phyloP scores from a whole-genome alignment of 2,329 filamentous ascomycete genomes.

The Dactylonectria estremocensis region DNA sequence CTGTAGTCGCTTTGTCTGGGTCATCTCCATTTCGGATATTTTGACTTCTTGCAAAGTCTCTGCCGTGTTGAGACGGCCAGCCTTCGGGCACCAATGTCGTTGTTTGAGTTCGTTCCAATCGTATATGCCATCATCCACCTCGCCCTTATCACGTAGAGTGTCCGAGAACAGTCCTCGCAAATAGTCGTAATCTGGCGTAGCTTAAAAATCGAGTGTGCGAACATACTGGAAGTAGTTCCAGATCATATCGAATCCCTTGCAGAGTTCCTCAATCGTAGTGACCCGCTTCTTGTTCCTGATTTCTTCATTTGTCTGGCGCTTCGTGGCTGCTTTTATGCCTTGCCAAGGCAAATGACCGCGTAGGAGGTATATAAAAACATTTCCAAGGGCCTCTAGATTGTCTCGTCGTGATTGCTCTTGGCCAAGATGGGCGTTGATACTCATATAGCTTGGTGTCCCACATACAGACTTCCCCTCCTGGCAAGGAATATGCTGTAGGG shows the following conservation, averaged over 20 bases:
- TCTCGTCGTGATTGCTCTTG: constrained; percentile 16
- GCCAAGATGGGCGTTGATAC: constrained; percentile 26
- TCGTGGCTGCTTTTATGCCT: constrained; percentile 8
- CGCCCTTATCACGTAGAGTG: neutral
- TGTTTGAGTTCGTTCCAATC: neutral
- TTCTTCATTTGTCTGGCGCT: neutral
- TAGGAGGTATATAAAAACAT: constrained; percentile 15
- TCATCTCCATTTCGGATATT: neutral
- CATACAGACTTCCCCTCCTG: neutral
- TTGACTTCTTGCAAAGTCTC: neutral
- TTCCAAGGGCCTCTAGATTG: constrained; percentile 16
- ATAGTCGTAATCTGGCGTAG: neutral
- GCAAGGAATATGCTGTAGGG: neutral
- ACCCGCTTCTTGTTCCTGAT: neutral
- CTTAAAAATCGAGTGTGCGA: neutral
- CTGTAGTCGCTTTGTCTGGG: neutral
- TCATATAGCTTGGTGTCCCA: neutral
- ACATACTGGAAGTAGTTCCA: neutral
- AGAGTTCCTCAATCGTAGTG: neutral
- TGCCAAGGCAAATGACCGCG: constrained; percentile 24
- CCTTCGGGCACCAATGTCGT: neutral
- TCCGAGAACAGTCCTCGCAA: neutral
- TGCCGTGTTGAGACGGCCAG: neutral
- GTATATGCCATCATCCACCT: neutral
- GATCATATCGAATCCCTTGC: neutral